A percentile compares a stretch with the other conserved stretches of the same genome.
These are phyloP conservation scores for Fremontodendron californicum DNA, from an alignment of 345 rosid species.

Conservation along the genomic window DNA sequence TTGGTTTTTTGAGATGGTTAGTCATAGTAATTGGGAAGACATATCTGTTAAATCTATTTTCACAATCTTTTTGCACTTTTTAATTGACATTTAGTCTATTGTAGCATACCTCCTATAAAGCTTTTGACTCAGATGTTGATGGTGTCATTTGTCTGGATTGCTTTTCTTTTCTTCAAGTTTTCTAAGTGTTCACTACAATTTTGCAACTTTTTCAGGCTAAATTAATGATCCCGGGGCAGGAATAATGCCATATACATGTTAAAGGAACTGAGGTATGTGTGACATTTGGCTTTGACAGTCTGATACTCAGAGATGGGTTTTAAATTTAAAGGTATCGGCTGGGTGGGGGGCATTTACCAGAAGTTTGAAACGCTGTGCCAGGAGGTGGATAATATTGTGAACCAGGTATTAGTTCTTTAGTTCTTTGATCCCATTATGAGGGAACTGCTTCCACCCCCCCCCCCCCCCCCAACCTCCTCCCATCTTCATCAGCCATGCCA, in stretches of 20 bases:
- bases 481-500: neutral
- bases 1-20: neutral
- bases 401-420: conserved; percentile 48
- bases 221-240: neutral
- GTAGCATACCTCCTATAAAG: neutral
- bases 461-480: neutral
- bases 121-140: neutral
- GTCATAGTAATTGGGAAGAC: neutral
- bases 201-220: neutral
- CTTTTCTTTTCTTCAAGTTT: neutral
- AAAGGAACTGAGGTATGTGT: neutral
- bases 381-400: conserved; percentile 57
- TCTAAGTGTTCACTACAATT: neutral
- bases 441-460: neutral
- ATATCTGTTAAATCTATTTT: neutral
- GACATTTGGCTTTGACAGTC: neutral
- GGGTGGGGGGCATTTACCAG: conserved; percentile 65
- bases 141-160: neutral
- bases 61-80: neutral
- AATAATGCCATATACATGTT: neutral
- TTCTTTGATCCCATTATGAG: neutral
- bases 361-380: conserved; percentile 62
- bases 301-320: conserved; percentile 39
- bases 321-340: conserved; percentile 43
- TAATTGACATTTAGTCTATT: neutral